Evolutionary conservation across 305 asterid species (phyloP).

Genomic region (Solanum hybrid): DNA sequence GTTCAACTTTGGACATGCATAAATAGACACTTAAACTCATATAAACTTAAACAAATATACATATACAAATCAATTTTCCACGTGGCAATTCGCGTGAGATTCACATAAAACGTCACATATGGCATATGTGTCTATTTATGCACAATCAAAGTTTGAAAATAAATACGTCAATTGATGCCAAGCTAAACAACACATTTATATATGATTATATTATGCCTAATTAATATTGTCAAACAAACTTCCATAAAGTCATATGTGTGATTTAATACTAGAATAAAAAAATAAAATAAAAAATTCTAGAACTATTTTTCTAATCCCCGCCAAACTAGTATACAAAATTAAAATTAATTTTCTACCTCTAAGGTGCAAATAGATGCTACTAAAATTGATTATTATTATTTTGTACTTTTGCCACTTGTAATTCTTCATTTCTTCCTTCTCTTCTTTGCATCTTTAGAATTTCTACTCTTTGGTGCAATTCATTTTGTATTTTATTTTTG

Average conservation of each 20-base stretch:
- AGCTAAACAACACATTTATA: neutral
- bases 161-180: neutral
- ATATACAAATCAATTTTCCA: too few relatives aligned
- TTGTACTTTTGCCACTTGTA: neutral
- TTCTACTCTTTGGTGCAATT: neutral
- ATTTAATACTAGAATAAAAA: too few relatives aligned
- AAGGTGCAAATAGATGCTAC: neutral
- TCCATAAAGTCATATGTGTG: neutral
- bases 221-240: neutral
- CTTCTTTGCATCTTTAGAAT: neutral
- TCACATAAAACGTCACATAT: neutral
- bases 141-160: too few relatives aligned
- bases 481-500: too few relatives aligned
- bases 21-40: too few relatives aligned
- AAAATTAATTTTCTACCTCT: neutral
- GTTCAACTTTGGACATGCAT: too few relatives aligned
- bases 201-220: neutral
- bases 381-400: too few relatives aligned
- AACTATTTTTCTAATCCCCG: too few relatives aligned
- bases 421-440: neutral
- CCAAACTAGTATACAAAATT: too few relatives aligned
- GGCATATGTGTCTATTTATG: neutral
- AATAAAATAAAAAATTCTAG: too few relatives aligned
- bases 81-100: rapidly evolving
- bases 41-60: neutral